A percentile compares a stretch with the other conserved stretches of the same genome.
These are phyloP conservation scores for Colletotrichum musae DNA, from an alignment of 2,329 filamentous ascomycete species.

Conservation along the genomic window DNA sequence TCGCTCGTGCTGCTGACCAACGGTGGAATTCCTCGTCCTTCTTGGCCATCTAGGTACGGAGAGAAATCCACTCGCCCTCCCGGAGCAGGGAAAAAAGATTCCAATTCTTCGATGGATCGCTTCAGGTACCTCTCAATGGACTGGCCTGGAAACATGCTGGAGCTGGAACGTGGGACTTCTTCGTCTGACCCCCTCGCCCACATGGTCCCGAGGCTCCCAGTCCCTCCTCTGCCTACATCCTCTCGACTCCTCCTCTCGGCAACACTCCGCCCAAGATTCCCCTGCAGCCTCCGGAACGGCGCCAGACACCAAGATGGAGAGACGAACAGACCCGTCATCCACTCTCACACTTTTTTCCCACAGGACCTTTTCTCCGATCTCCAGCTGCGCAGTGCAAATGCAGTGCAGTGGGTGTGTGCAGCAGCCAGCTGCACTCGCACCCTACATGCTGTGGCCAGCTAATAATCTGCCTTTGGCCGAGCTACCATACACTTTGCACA, in stretches of 20 bases:
- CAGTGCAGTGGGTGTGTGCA: background rate
- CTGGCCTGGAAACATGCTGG: slow-evolving; percentile 32
- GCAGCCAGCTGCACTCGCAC: background rate
- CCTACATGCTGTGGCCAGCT: slow-evolving; percentile 14
- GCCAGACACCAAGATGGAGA: slow-evolving; percentile 8
- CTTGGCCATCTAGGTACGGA: background rate
- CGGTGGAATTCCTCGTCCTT: slow-evolving; percentile 18
- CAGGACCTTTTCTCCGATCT: slow-evolving; percentile 18
- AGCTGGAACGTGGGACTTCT: slow-evolving; percentile 33
- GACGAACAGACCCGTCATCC: slow-evolving; percentile 29
- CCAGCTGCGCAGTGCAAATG: background rate
- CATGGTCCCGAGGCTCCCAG: slow-evolving; percentile 30
- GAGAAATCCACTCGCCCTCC: slow-evolving; percentile 25
- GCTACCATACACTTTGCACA: background rate
- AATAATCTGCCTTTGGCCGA: slow-evolving; percentile 15
- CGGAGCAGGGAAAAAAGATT: slow-evolving; percentile 18
- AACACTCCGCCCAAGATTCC: slow-evolving; percentile 33
- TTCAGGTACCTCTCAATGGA: slow-evolving; percentile 21
- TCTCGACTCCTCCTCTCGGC: slow-evolving; percentile 27
- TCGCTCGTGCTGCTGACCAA: slow-evolving; percentile 15
- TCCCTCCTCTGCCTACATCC: background rate
- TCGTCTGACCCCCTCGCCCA: slow-evolving; percentile 38
- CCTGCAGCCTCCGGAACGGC: slow-evolving; percentile 35
- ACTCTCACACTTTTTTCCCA: slow-evolving; percentile 17
- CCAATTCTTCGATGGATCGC: slow-evolving; percentile 28